phyloP scores from a whole-genome alignment of 2,329 filamentous ascomycete species.

The Trichoderma semiorbis region DNA sequence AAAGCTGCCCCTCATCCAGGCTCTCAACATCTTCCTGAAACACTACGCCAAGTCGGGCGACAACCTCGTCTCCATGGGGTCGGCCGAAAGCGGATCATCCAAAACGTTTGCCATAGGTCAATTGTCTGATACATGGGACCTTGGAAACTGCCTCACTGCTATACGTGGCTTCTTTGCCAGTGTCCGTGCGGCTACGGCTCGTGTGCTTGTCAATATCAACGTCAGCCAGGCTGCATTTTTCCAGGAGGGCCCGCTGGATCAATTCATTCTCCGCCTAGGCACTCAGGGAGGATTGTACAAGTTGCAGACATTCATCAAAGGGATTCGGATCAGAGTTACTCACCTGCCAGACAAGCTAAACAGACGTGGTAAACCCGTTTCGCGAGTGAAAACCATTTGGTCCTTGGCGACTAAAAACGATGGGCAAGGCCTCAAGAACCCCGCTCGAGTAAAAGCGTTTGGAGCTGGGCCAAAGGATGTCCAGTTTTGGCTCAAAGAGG shows the following conservation, averaged over 20 bases:
- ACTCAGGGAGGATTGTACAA: conserved; percentile 2
- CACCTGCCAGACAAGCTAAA: conserved; percentile 36
- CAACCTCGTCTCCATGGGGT: conserved; percentile 28
- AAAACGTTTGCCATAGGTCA: conserved; percentile 28
- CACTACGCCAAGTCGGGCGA: conserved; percentile 30
- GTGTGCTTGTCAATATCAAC: conserved; percentile 29
- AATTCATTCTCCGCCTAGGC: conserved; percentile 18
- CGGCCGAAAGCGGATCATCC: conserved; percentile 27
- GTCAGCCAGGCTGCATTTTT: conserved; percentile 36
- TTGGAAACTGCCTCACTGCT: conserved; percentile 29
- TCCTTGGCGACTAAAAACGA: conserved; percentile 36
- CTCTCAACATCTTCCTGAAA: conserved; percentile 28
- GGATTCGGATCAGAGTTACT: conserved; percentile 36
- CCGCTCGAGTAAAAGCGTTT: conserved; percentile 24
- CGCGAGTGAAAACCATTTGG: conserved; percentile 36
- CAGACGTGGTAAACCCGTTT: conserved; percentile 31
- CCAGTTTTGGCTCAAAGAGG: conserved; percentile 47
- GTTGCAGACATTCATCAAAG: conserved; percentile 37
- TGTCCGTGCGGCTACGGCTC: conserved; percentile 19
- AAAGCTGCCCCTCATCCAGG: conserved; percentile 25
- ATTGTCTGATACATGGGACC: conserved; percentile 18
- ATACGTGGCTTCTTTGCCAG: conserved; percentile 29
- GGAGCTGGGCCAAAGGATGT: conserved; percentile 52
- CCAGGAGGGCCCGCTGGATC: conserved; percentile 24
- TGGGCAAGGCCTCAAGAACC: conserved; percentile 27